phyloP scores from a whole-genome alignment of 192 early-diverging fungal genomes.

The Obelidium mucronatum region DNA sequence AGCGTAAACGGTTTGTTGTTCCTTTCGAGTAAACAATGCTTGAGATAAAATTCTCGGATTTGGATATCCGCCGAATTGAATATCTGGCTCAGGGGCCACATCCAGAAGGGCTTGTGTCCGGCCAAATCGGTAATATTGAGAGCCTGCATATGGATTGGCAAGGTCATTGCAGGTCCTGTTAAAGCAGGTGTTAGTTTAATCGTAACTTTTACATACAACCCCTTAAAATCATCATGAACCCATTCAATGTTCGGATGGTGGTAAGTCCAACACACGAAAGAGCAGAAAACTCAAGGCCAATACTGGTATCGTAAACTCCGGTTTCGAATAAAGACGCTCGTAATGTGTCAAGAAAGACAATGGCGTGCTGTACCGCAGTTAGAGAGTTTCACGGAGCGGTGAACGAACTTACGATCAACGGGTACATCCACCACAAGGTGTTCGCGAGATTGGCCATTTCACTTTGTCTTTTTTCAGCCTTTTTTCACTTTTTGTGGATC shows the following conservation, averaged over 20 bases:
- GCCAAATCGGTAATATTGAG: conserved; percentile 1
- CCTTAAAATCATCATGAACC: too few species aligned
- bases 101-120: neutral
- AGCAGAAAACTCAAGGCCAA: neutral
- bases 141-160: neutral
- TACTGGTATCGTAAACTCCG: neutral
- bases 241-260: neutral
- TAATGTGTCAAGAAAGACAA: neutral
- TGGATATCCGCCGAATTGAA: neutral
- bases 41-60: neutral
- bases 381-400: neutral
- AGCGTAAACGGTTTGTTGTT: neutral
- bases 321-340: neutral
- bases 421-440: neutral
- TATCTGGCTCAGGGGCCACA: neutral
- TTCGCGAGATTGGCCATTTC: neutral
- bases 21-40: neutral
- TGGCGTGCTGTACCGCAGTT: neutral
- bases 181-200: neutral
- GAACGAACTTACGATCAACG: neutral
- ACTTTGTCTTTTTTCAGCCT: neutral
- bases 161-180: conserved; percentile 7
- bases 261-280: neutral
- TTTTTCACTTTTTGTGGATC: neutral
- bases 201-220: neutral